Evolutionary conservation across 1,284 basidiomycete genomes (phyloP).

Genomic region (Sporisorium exsertum): DNA sequence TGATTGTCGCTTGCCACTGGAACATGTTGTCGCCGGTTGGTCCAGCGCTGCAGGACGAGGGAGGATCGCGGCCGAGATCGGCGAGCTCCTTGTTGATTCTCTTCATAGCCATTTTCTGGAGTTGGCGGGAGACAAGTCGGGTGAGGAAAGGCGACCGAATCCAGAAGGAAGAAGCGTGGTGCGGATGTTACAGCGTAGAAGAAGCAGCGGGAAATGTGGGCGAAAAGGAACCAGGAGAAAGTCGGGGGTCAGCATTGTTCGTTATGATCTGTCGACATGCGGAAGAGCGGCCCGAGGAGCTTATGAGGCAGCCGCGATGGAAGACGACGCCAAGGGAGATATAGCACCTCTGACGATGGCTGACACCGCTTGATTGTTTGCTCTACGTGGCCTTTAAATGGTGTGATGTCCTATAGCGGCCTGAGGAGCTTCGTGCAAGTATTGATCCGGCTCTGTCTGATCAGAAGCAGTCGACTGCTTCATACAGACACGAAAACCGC

Average conservation of each 20-base stretch:
- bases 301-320: not conserved
- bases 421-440: no score
- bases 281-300: not conserved
- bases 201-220: not conserved
- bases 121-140: not conserved
- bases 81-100: slow-evolving; percentile 69
- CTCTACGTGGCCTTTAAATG: not conserved
- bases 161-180: not conserved
- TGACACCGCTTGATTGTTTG: not conserved
- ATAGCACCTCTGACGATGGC: not conserved
- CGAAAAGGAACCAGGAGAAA: not conserved
- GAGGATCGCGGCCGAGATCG: slow-evolving; percentile 68
- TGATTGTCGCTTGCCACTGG: slow-evolving; percentile 70
- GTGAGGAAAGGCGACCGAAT: not conserved
- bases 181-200: not conserved
- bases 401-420: not conserved
- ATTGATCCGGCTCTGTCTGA: not conserved
- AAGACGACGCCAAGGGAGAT: not conserved
- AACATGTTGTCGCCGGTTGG: slow-evolving; percentile 70
- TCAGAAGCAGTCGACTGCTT: no score
- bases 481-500: not conserved
- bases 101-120: slow-evolving; percentile 67
- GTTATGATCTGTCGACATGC: not conserved
- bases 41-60: slow-evolving; percentile 68
- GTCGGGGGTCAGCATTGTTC: not conserved